Evolutionary conservation across 164 flowering plant genomes (phyloP), one percentile per base, ranked within the genome.

Genomic region (Vitis cinerea): DNA sequence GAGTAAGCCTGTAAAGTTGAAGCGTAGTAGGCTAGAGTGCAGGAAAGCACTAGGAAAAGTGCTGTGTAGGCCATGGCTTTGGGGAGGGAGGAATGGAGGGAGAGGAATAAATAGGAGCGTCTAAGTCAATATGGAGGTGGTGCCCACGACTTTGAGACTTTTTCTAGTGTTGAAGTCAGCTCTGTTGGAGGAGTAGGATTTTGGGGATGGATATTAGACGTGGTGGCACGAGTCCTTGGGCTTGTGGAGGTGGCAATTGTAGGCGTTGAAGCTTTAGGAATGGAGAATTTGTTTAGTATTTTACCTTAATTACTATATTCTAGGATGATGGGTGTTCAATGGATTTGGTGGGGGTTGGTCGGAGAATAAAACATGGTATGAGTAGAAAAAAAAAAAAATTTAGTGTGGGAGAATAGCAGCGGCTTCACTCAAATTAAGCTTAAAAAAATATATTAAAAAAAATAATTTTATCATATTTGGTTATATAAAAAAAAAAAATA

Each of bases 211-310:
- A 52, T 12, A n/a, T 37, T 4, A 50, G 60, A 74, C 80, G 77
- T 77, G 80, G 48, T 66, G 49, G 77, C 80, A 73, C 80, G 80
- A 72, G 70, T 37, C 7, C 63, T 47, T 15, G 8, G 56, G 9
- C 4, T 37, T 8, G 63, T 64, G 37, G 60, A 59, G 60, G 44
- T 63, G 8, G 17, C 9, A 63, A 48, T 53, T 54, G 27, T 48
- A 5, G 56, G 65, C 65, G 11, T 19, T 29, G 44, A 37, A 37
- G 44, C 44, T 4, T 37, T 37, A 37, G 44, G 7, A 37, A 37
- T 37, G 55, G 55, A 52, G 55, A 52, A 52, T 52, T 52, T 11
- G 6, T 11, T 11, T 11, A 52, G 55, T 52, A 52, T 52, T 52
- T 37, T 37, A 37, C 44, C 44, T 37, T 37, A 37, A 37, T 37